Conservation (phyloP, 305 asterid species). For the Plantago rigida region DNA sequence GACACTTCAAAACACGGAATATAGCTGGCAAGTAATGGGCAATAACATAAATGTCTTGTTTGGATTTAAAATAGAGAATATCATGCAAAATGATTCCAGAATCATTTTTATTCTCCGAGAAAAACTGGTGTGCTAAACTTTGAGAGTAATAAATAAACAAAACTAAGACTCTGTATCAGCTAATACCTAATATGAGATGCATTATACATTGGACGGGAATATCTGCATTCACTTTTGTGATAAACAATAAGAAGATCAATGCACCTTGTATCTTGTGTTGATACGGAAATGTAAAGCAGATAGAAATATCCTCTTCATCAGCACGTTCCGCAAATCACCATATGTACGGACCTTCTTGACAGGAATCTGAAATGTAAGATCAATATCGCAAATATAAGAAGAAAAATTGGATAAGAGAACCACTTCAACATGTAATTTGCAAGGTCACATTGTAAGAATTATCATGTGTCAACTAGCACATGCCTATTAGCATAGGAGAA, state of each 20-base stretch:
- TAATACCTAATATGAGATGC: conserved; percentile 14
- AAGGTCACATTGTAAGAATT: not conserved
- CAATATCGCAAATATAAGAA: not conserved
- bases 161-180: not conserved
- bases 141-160: too few species aligned
- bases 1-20: too few species aligned
- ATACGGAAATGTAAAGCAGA: conserved; percentile 98
- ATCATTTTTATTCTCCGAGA: too few species aligned
- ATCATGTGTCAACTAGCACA: not conserved
- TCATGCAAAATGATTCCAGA: too few species aligned
- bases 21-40: too few species aligned
- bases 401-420: not conserved
- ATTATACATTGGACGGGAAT: conserved; percentile 17
- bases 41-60: too few species aligned
- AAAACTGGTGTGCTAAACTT: not conserved
- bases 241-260: conserved; percentile 23
- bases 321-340: conserved; percentile 79
- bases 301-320: conserved; percentile 98
- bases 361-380: conserved; percentile 31
- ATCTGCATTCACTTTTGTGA: conserved; percentile 13
- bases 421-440: not conserved
- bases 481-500: conserved; percentile 1
- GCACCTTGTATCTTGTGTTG: conserved; percentile 95
- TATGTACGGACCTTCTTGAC: conserved; percentile 79
- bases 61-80: too few species aligned